Conservation (phyloP, 2,329 filamentous ascomycete species). For the Bretziella fagacearum region DNA sequence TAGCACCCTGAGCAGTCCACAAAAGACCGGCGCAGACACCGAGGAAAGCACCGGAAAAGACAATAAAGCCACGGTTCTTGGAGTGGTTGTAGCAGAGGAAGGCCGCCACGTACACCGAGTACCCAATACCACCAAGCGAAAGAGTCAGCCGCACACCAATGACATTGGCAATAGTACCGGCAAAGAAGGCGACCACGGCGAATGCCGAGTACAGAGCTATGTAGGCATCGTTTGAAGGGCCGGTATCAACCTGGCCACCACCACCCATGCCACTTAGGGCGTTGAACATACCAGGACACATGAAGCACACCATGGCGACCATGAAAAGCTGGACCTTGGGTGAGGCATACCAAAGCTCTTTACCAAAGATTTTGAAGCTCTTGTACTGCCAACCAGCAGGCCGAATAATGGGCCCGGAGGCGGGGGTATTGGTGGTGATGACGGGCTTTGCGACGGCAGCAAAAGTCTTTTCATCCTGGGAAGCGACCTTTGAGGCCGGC, state of each 20-base stretch:
- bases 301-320: constrained; percentile 39
- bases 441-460: not conserved
- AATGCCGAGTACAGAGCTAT: constrained; percentile 59
- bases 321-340: constrained; percentile 55
- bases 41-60: constrained; percentile 60
- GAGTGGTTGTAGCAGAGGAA: constrained; percentile 58
- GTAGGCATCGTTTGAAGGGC: constrained; percentile 46
- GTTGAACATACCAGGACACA: constrained; percentile 60
- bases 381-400: constrained; percentile 52
- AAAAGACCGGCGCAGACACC: constrained; percentile 65
- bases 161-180: constrained; percentile 62
- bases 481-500: too few species aligned
- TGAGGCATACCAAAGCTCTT: constrained; percentile 53
- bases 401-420: constrained; percentile 18
- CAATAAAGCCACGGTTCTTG: constrained; percentile 49
- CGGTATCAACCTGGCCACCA: constrained; percentile 39
- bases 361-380: constrained; percentile 35
- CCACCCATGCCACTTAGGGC: constrained; percentile 49
- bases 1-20: constrained; percentile 69
- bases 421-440: constrained; percentile 4
- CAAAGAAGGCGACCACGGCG: constrained; percentile 49
- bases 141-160: constrained; percentile 53
- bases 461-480: constrained; percentile 15
- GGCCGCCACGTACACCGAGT: constrained; percentile 55
- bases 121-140: constrained; percentile 57